A percentile compares a stretch with the other conserved stretches of the same genome.
phyloP scores from a whole-genome alignment of 2,329 filamentous ascomycete species.

The Cordyceps militaris region DNA sequence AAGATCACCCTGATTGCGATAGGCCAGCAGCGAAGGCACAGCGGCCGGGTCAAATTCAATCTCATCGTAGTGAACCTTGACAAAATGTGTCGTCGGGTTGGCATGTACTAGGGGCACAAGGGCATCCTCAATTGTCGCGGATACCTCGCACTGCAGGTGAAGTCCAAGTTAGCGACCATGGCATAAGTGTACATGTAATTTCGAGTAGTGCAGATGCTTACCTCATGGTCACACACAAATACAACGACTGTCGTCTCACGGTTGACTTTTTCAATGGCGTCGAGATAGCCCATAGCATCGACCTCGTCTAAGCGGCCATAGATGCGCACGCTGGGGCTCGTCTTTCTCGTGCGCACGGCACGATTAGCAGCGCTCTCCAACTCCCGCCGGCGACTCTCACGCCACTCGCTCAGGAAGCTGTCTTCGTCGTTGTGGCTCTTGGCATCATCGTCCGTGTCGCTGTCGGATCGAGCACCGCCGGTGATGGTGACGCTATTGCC shows the following conservation, averaged over 20 bases:
- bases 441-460: conserved; percentile 40
- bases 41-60: conserved; percentile 90
- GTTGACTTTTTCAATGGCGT: conserved; percentile 86
- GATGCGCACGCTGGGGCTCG: conserved; percentile 67
- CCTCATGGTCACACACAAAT: conserved; percentile 83
- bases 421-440: conserved; percentile 61
- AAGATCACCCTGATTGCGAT: conserved; percentile 79
- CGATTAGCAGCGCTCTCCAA: conserved; percentile 55
- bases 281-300: conserved; percentile 87
- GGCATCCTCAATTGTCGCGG: conserved; percentile 69
- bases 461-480: conserved; percentile 31
- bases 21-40: conserved; percentile 82
- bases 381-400: conserved; percentile 71
- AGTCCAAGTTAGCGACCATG: not conserved
- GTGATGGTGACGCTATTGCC: conserved; percentile 25
- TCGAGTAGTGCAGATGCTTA: conserved; percentile 36
- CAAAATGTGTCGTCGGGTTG: conserved; percentile 69
- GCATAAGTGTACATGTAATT: not conserved
- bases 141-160: conserved; percentile 63
- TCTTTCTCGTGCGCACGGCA: conserved; percentile 56
- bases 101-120: conserved; percentile 66
- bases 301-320: conserved; percentile 79
- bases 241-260: conserved; percentile 81
- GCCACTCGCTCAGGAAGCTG: conserved; percentile 76
- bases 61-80: conserved; percentile 85